These are phyloP conservation scores for Lodderomyces parapsilosis DNA, from an alignment of 1,139 yeast genomes.

Conservation along the genomic window DNA sequence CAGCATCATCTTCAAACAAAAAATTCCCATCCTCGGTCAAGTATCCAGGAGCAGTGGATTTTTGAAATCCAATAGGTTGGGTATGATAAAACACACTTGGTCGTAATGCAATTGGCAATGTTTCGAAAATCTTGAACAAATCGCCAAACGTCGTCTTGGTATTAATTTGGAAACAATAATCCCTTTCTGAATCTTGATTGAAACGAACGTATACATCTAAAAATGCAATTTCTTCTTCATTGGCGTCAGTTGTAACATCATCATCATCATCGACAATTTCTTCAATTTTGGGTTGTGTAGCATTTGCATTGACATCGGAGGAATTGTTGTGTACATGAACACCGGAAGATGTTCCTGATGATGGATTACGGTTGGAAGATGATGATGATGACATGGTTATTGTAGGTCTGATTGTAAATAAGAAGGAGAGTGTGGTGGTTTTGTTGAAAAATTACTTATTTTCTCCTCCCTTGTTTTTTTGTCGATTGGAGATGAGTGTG, in stretches of 20 bases:
- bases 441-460: neutral
- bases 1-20: constrained; percentile 62
- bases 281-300: neutral
- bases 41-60: constrained; percentile 79
- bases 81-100: constrained; percentile 74
- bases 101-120: constrained; percentile 72
- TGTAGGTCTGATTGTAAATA: neutral
- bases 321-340: neutral
- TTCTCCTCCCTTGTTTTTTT: too few species aligned
- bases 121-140: constrained; percentile 58
- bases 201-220: constrained; percentile 78
- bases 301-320: neutral
- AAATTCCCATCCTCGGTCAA: constrained; percentile 82
- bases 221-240: constrained; percentile 24
- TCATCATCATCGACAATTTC: constrained; percentile 4
- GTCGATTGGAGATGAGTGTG: too few species aligned
- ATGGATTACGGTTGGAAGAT: neutral
- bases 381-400: neutral
- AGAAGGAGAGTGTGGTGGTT: neutral
- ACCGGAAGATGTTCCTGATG: neutral
- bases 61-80: constrained; percentile 62
- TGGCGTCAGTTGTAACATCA: neutral
- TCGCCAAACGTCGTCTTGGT: constrained; percentile 57
- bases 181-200: constrained; percentile 82
- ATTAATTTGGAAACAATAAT: constrained; percentile 80